Conservation (phyloP, 1,139 yeast species). For the Yamadazyma siamensis region DNA sequence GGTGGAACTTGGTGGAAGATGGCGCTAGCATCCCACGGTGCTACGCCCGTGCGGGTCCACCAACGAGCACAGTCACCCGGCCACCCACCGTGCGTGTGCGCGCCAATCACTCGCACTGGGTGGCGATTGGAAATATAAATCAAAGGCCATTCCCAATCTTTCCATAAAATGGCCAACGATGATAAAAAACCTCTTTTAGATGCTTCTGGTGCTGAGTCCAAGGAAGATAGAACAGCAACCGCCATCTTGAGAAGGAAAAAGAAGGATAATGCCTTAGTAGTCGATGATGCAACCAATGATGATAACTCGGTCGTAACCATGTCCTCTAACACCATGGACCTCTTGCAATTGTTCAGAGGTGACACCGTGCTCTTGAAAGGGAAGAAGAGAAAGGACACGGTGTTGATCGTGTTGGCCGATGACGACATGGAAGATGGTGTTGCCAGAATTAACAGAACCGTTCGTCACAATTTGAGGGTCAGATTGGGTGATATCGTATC, state of each 20-base stretch:
- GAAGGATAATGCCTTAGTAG: constrained; percentile 92
- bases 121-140: constrained; percentile 9
- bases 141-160: not conserved
- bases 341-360: constrained; percentile 92
- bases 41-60: too few species aligned
- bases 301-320: constrained; percentile 95
- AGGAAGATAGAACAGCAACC: constrained; percentile 90
- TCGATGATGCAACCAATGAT: constrained; percentile 96
- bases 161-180: constrained; percentile 17
- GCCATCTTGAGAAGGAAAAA: constrained; percentile 96
- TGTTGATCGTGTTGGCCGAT: constrained; percentile 92
- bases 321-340: constrained; percentile 94
- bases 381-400: constrained; percentile 96
- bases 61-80: too few species aligned
- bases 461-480: constrained; percentile 90
- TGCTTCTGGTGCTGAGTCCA: constrained; percentile 40
- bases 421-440: constrained; percentile 97
- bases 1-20: constrained; percentile 1
- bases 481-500: constrained; percentile 91
- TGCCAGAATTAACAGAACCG: constrained; percentile 91
- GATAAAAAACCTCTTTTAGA: constrained; percentile 42
- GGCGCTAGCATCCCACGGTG: not conserved
- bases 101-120: constrained; percentile 4
- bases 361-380: constrained; percentile 97
- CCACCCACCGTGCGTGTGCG: too few species aligned